These are phyloP conservation scores for Strobilomyces dryophilus DNA, from an alignment of 768 basidiomycete genomes.

Conservation along the genomic window DNA sequence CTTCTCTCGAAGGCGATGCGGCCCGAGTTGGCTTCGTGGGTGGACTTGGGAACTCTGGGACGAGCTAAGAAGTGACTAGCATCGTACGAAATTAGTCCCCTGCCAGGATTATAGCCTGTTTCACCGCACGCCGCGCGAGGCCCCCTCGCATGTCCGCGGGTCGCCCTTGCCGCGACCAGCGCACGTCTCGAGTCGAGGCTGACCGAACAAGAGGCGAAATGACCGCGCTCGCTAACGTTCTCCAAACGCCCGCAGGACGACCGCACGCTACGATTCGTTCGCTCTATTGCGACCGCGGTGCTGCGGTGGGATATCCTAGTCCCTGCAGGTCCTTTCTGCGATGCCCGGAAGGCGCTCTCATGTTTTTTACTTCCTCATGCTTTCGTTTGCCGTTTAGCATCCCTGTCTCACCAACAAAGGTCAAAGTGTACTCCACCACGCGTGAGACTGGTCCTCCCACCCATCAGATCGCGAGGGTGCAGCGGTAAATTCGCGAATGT, in stretches of 20 bases:
- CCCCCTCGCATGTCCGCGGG: constrained; percentile 4
- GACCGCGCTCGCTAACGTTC: not conserved
- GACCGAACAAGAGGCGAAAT: not conserved
- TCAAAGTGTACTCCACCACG: not conserved
- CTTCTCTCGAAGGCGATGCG: not conserved
- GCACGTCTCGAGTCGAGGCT: not conserved
- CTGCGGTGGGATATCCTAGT: not conserved
- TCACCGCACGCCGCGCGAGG: not conserved
- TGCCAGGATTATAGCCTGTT: not conserved
- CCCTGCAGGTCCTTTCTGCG: not conserved
- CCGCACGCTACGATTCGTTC: not conserved
- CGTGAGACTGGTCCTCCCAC: not conserved
- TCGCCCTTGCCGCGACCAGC: not conserved
- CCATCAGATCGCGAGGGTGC: not conserved
- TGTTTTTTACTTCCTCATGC: not conserved
- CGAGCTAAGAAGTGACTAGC: not conserved
- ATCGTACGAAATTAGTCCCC: not conserved
- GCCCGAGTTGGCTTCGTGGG: not conserved
- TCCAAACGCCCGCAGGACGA: not conserved
- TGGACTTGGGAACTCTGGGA: not conserved
- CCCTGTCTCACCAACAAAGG: not conserved
- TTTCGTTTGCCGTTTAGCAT: not conserved
- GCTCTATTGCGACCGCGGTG: not conserved
- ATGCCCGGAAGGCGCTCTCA: not conserved
- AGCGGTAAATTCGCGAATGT: not conserved